Evolutionary conservation across 192 early-diverging fungal genomes (phyloP).

Genomic region (Phlyctochytrium planicorne): DNA sequence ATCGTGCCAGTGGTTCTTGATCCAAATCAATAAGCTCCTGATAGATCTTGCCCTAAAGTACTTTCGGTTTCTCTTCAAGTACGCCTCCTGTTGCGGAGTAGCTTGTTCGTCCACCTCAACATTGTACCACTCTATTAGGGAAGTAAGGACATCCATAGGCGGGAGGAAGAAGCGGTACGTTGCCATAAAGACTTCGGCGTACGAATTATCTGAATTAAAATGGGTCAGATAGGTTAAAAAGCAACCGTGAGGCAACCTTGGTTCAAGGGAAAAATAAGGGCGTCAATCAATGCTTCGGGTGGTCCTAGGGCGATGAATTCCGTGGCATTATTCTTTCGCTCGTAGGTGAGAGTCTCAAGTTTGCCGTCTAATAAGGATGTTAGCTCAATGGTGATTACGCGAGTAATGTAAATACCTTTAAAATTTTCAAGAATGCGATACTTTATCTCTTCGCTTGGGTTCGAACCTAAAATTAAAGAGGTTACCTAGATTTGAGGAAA

Average conservation of each 20-base stretch:
- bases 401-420: constrained; percentile 23
- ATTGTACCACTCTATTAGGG: constrained; percentile 59
- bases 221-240: constrained; percentile 2
- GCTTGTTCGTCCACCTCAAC: constrained; percentile 40
- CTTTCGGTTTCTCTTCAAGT: constrained; percentile 40
- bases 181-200: constrained; percentile 55
- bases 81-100: constrained; percentile 32
- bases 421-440: constrained; percentile 42
- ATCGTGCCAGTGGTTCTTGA: constrained; percentile 59
- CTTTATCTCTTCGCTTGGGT: constrained; percentile 32
- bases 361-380: constrained; percentile 15
- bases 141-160: constrained; percentile 31
- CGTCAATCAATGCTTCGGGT: constrained; percentile 42
- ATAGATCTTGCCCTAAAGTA: constrained; percentile 44
- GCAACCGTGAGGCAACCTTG: constrained; percentile 25
- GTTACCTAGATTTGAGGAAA: constrained; percentile 9
- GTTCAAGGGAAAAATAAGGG: constrained; percentile 47
- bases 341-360: constrained; percentile 33
- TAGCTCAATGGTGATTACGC: not conserved
- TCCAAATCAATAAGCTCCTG: constrained; percentile 45
- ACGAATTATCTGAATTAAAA: constrained; percentile 41
- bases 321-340: constrained; percentile 21
- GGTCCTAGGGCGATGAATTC: constrained; percentile 36
- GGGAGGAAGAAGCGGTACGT: constrained; percentile 53
- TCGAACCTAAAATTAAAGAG: constrained; percentile 5